phyloP scores from a whole-genome alignment of 176 grass and related monocot genomes.

The Puya raimondii region DNA sequence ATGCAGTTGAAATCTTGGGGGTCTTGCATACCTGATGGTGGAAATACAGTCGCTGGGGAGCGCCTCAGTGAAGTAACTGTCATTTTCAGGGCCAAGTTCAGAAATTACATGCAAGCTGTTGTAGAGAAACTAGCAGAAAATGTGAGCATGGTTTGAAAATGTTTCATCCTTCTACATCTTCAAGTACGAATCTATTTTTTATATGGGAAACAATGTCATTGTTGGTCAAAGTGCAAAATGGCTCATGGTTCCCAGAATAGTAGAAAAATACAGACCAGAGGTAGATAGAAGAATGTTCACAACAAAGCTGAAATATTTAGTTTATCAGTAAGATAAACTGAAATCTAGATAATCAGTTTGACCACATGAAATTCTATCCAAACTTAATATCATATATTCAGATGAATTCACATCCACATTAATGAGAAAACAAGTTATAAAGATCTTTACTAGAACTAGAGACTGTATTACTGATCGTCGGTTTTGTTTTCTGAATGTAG shows the following conservation, averaged over 20 bases:
- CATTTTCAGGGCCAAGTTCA: slow-evolving; percentile 83
- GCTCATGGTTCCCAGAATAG: not conserved
- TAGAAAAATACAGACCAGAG: too few relatives aligned
- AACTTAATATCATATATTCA: not conserved
- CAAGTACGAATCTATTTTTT: not conserved
- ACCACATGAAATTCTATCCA: not conserved
- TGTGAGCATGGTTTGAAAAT: slow-evolving; percentile 33
- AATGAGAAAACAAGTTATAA: not conserved
- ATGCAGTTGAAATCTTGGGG: slow-evolving; percentile 89
- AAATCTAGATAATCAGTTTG: not conserved
- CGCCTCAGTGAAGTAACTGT: slow-evolving; percentile 81
- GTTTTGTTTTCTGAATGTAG: too few relatives aligned
- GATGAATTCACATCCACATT: not conserved
- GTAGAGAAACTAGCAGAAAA: slow-evolving; percentile 93
- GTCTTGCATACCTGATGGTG: slow-evolving; percentile 78
- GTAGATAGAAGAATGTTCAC: not conserved
- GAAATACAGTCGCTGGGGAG: slow-evolving; percentile 56
- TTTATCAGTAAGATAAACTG: not conserved
- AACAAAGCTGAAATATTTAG: not conserved
- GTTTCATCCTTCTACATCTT: not conserved
- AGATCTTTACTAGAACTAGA: too few relatives aligned
- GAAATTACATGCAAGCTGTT: slow-evolving; percentile 91
- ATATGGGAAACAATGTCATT: not conserved
- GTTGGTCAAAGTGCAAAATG: not conserved
- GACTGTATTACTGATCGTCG: too few relatives aligned